Conservation (phyloP, 106 monocot species). For the Agapanthus africanus region DNA sequence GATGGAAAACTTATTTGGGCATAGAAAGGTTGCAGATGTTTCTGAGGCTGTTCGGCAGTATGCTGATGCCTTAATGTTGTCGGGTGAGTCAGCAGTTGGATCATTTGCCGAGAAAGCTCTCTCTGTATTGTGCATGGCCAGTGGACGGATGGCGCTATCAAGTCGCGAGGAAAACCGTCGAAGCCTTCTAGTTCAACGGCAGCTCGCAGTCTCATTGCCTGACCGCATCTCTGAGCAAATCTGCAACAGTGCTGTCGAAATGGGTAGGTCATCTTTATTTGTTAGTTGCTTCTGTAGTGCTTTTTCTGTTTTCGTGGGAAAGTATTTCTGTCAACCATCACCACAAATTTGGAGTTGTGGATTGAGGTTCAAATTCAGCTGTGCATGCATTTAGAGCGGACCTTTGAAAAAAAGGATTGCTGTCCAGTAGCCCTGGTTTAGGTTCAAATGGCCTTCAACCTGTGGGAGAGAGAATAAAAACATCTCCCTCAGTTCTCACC, state of each 20-base stretch:
- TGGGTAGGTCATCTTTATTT: constrained; percentile 22
- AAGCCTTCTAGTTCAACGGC: constrained; percentile 12
- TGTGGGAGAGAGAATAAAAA: too few species aligned
- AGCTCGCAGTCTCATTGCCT: constrained; percentile 26
- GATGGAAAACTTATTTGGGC: constrained; percentile 1
- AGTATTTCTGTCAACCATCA: too few species aligned
- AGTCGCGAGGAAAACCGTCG: constrained; percentile 31
- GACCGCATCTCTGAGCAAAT: constrained; percentile 38
- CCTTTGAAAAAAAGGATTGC: too few species aligned
- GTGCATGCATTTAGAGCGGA: too few species aligned
- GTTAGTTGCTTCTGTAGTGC: background rate
- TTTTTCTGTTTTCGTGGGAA: background rate
- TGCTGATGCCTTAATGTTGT: constrained; percentile 51
- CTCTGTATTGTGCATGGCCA: constrained; percentile 25
- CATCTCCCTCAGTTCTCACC: too few species aligned
- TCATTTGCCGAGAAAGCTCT: constrained; percentile 41
- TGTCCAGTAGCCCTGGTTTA: too few species aligned
- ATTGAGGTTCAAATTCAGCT: too few species aligned
- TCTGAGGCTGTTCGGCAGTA: constrained; percentile 47
- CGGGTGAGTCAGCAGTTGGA: constrained; percentile 50
- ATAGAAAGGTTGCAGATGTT: constrained; percentile 39
- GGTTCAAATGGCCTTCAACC: too few species aligned
- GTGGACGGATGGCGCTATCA: constrained; percentile 37
- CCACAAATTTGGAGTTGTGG: too few species aligned
- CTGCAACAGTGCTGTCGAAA: constrained; percentile 31